Base-by-base conservation (phyloP, 140 eudicot species). In the Artemisia princeps region DNA sequence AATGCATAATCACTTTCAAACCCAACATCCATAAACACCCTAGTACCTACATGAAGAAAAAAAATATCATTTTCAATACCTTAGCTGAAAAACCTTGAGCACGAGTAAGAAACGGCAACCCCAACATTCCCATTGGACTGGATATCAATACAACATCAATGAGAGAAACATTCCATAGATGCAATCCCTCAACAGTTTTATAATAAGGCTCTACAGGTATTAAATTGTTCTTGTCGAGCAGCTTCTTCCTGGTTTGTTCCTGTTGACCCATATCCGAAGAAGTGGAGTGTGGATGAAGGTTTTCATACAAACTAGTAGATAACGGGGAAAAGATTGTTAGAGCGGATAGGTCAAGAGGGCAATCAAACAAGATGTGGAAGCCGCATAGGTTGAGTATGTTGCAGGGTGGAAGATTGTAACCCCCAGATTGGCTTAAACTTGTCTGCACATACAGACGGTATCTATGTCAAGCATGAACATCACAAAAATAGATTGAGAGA, bases 41-140 rank as follows among this genome's bases (percentile, higher is more conserved):
- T 30, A 30, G 37, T 30, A 30, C 37, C 37, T 24, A 24, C 30
- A 24, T 24, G 19, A 17, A 17, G 23, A 20, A 58, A 46, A 33
- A 22, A 69, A 28, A 10, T 42, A 50, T n/a, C 1, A 46, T 9
- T 65, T 37, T 59, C 3, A 22, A 57, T 57, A 84, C 91, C 94
- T 88, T 83, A 23, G 96, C 98, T 1, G 86, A 77, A 81, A 92
- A 92, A 49, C 82, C 88, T 33, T 82, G 3, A 12, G 67, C 2
- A 59, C 96, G 79, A 40, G 96, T 92, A 26, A 92, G 94, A 78
- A 79, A 88, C 2, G 98, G 98, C 78, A 87, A 70, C 6, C 98
- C 98, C 54, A 92, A 79, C 95, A 92, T 85, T 28, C 98, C 96
- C 89, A 78, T 85, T 12, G 95, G 89, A 68, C 83, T 83, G 10